Conservation (phyloP, 2,329 filamentous ascomycete genomes). For the Alternaria sp. region DNA sequence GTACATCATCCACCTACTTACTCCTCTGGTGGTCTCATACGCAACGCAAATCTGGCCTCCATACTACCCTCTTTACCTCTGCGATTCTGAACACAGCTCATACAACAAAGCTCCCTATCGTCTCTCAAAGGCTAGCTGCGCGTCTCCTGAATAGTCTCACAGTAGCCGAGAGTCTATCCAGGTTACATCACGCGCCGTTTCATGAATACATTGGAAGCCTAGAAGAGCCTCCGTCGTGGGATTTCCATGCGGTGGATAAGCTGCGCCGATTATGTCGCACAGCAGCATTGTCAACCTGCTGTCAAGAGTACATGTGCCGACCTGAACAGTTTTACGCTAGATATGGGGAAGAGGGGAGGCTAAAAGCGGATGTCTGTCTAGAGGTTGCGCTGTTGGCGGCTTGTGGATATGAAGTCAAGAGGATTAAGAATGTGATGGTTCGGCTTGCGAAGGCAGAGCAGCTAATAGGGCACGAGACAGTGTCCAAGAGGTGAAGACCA, state of each 20-base stretch:
- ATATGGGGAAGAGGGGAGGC: background rate
- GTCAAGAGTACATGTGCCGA: background rate
- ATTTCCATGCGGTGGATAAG: background rate
- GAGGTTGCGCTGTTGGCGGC: background rate
- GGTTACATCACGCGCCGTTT: background rate
- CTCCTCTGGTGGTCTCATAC: background rate
- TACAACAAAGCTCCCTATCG: background rate
- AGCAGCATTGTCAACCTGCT: background rate
- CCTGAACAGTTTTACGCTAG: background rate
- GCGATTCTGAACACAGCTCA: background rate
- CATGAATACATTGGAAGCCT: background rate
- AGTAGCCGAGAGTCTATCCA: background rate
- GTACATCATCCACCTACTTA: background rate
- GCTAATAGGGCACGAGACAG: background rate
- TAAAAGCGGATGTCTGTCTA: background rate
- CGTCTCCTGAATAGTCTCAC: background rate
- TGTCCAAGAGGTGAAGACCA: background rate
- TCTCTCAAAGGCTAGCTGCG: background rate
- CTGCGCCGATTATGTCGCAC: background rate
- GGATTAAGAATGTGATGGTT: background rate
- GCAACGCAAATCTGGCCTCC: background rate
- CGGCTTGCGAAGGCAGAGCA: background rate
- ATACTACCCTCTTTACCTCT: background rate
- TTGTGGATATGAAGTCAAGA: background rate
- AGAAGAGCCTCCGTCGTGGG: background rate